Evolutionary conservation across 2,329 filamentous ascomycete species (phyloP), one percentile per base, ranked within the genome.

Genomic region (Monosporascus sp.): DNA sequence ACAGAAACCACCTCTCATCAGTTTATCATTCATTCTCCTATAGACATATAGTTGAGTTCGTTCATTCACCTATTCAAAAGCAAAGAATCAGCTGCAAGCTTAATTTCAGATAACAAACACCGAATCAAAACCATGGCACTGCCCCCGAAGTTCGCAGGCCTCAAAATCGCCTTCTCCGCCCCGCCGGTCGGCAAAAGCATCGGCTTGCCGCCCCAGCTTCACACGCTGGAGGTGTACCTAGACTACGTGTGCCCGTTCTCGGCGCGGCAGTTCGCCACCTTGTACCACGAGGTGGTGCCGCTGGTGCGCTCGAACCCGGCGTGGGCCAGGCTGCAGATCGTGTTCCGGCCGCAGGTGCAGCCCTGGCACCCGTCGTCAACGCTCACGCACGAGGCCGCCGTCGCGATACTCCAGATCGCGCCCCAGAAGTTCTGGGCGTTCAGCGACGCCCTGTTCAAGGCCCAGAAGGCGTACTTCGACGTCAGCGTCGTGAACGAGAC

Each of bases 291-390:
- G 31, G 82, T 96, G 54, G 76, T 83, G 55, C 86, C 89, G 1
- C 69, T 82, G 48, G 78, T 96, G 61, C 76, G 79, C 56, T 63
- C 77, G 49, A 84, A 85, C 63, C 85, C 88, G 59, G 63, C 74
- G 24, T 78, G 76, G 69, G 69, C 76, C 55, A 79, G 78, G 56
- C 74, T 96, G 3, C 80, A 88, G 63, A 78, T 96, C 62, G 82
- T 97, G 65, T 90, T 97, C 78, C 87, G 92, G 49, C 92, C 93
- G 69, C 91, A 96, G 69, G 84, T 97, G 65, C 91, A 96, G 75
- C 91, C 91, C 16, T 96, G 93, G 93, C 92, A 97, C 73, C 93
- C 93, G 2, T 91, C 88, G 20, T 91, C 85, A 41, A 91, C 88
- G 7, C 79, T 91, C 11, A 78, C 83, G 52, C 90, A 93, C 75